Base-by-base conservation (phyloP, 2,329 filamentous ascomycete genomes). In the Colletotrichum siamense region DNA sequence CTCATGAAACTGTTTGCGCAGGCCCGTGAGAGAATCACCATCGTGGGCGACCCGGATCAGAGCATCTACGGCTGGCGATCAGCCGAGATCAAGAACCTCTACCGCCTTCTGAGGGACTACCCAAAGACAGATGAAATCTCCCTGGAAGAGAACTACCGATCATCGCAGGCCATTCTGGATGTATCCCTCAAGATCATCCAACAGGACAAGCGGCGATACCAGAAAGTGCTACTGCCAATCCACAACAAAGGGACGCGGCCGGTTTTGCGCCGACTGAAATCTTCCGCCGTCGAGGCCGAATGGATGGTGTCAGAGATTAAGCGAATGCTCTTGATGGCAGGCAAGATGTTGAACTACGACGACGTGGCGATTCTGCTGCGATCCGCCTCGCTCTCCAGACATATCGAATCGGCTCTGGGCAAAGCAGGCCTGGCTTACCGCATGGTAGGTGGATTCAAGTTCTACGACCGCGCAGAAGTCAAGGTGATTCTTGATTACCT, bases 1-100 rank as follows among this genome's bases (percentile, higher is more conserved):
- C 87, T 99, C 57, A 98, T 98, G 96, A 94, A 91, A 78, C 89
- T 98, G 1, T 93, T 99, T 80, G 95, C 96, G 3, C 92, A 95
- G 76, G 86, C 89, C 26, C 89, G 90, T 59, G 91, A 92, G 72
- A 91, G 92, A n/a, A 96, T 99, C 79, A 99, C 96, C 1, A 95
- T 98, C 76, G 97, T 99, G 6, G 97, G 96, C 39, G 96, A 99
- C 82, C 96, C 97, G 0, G 97, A 99, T 83, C 96, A 99, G 84
- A 98, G 96, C 83, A 99, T 99, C 73, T 99, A 99, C 83, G 95
- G 96, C 24, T 99, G 98, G 89, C 93, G 96, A 24, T 96, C 95
- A 9, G 96, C 97, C 12, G 96, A 99, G 83, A 95, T 96, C 79
- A 94, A 94, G 82, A 99, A 99, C 80, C 89, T 99, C 64, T 91